Conservation (phyloP, 2,329 filamentous ascomycete species). For the Beauveria scarabaeidicola region DNA sequence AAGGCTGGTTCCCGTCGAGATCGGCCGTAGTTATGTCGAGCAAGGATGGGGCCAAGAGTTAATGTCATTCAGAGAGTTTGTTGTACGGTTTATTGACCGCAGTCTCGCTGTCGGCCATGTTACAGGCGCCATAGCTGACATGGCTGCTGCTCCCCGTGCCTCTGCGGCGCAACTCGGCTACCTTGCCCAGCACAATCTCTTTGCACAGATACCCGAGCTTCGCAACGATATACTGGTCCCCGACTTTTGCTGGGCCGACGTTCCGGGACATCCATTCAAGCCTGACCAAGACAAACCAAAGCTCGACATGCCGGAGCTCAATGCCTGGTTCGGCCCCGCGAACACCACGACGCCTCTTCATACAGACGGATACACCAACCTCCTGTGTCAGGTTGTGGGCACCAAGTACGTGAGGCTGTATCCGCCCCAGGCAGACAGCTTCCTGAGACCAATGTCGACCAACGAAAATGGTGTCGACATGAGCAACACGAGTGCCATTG, state of each 20-base stretch:
- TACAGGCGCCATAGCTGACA: not conserved
- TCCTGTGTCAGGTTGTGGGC: constrained; percentile 82
- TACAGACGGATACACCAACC: constrained; percentile 89
- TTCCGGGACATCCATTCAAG: constrained; percentile 40
- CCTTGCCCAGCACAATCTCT: constrained; percentile 84
- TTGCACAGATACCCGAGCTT: constrained; percentile 71
- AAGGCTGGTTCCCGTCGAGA: constrained; percentile 75
- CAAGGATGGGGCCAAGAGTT: constrained; percentile 76
- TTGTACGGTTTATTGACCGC: constrained; percentile 48
- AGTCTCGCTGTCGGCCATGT: not conserved
- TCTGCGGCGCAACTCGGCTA: constrained; percentile 52
- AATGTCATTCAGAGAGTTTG: constrained; percentile 64
- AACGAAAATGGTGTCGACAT: constrained; percentile 71
- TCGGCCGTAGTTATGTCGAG: constrained; percentile 83
- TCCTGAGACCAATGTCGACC: constrained; percentile 50
- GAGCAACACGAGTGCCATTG: constrained; percentile 78
- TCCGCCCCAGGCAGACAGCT: constrained; percentile 50
- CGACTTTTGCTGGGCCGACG: constrained; percentile 72
- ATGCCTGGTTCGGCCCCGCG: constrained; percentile 87
- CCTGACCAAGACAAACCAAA: constrained; percentile 24
- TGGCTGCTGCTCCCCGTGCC: not conserved
- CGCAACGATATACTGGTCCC: constrained; percentile 69
- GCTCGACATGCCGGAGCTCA: constrained; percentile 57
- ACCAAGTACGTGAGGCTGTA: constrained; percentile 90
- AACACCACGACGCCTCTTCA: constrained; percentile 88